A percentile compares a stretch with the other conserved stretches of the same genome.
Evolutionary conservation across 1,284 basidiomycete species (phyloP).

Genomic region (Rhodotorula glutinis): DNA sequence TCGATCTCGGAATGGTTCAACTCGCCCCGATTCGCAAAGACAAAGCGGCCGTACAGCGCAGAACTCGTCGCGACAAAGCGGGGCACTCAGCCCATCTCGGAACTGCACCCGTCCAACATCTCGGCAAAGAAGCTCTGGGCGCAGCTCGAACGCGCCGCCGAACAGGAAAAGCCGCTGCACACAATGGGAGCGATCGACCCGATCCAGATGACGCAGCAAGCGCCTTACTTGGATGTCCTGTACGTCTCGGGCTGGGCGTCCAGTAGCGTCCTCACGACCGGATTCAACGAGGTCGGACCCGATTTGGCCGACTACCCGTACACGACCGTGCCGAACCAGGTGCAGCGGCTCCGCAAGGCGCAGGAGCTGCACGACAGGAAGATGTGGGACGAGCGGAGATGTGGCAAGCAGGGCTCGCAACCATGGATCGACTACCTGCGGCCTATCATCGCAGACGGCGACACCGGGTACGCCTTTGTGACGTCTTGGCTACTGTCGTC

Average conservation of each 20-base stretch:
- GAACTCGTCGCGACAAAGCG: conserved; percentile 80
- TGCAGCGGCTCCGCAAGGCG: conserved; percentile 77
- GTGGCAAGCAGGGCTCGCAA: conserved; percentile 55
- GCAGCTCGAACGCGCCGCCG: conserved; percentile 63
- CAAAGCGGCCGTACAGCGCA: conserved; percentile 74
- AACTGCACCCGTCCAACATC: conserved; percentile 67
- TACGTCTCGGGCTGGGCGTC: conserved; percentile 95
- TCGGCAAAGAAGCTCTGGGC: conserved; percentile 78
- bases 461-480: conserved; percentile 75
- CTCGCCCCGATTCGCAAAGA: conserved; percentile 65
- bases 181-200: conserved; percentile 89
- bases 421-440: conserved; percentile 75
- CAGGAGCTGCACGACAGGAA: conserved; percentile 83
- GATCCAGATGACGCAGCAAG: conserved; percentile 96
- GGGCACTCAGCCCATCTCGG: conserved; percentile 74
- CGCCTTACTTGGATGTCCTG: conserved; percentile 82
- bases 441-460: conserved; percentile 90
- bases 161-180: conserved; percentile 66
- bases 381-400: conserved; percentile 74
- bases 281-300: conserved; percentile 92
- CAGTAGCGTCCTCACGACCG: conserved; percentile 82
- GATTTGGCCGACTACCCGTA: conserved; percentile 96
- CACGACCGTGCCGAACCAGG: conserved; percentile 89
- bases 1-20: conserved; percentile 71
- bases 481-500: too few species aligned